Conservation (phyloP, 352 stramenopile species). For the Pythium pectinolyticum region DNA sequence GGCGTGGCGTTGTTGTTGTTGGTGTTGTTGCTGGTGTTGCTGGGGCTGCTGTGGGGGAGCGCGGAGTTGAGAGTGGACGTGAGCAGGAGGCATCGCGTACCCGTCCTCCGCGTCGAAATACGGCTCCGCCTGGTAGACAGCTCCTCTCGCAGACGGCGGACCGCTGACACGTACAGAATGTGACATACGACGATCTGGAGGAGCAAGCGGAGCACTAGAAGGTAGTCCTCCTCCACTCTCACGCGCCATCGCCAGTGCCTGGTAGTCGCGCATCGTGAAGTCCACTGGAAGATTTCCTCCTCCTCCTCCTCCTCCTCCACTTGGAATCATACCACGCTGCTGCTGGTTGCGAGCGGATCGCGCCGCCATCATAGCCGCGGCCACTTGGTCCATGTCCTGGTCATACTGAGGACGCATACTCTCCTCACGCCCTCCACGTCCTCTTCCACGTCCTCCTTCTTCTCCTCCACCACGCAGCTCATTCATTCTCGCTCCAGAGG, state of each 20-base stretch:
- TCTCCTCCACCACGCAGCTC: background rate
- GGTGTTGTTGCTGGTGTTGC: conserved; percentile 5
- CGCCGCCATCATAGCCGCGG: background rate
- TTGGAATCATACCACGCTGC: no score
- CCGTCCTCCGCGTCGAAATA: conserved; percentile 12
- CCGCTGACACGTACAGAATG: no score
- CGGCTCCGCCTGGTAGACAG: background rate
- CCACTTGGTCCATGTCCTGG: background rate
- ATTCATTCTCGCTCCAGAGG: background rate
- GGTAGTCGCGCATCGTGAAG: conserved; percentile 22
- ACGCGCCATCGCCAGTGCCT: conserved; percentile 18
- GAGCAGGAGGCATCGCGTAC: conserved; percentile 5
- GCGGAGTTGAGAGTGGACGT: background rate
- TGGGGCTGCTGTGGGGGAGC: background rate
- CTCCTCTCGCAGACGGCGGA: no score
- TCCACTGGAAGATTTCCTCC: background rate
- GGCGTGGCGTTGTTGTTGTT: background rate
- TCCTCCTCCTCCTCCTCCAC: background rate
- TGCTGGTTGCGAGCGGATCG: background rate
- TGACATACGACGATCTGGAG: no score
- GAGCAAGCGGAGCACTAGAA: no score
- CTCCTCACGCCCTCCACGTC: background rate
- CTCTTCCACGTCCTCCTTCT: background rate
- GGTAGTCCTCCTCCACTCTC: conserved; percentile 3
- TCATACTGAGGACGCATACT: background rate